Evolutionary conservation across 1,139 yeast species (phyloP).

Genomic region (Trichomonascaceae sp.): DNA sequence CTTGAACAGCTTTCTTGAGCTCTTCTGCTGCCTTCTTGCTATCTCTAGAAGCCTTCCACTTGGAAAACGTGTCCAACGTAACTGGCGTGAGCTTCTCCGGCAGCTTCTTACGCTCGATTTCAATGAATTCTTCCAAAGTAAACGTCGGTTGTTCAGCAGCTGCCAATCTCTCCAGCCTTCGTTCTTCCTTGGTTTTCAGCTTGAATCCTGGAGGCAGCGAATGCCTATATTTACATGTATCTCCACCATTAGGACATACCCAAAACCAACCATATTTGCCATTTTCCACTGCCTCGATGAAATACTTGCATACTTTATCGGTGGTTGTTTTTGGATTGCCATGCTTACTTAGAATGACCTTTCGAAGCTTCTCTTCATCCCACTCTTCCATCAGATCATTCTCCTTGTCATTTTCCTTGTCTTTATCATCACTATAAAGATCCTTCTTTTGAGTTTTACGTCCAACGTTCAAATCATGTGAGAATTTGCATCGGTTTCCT

Average conservation of each 20-base stretch:
- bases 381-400: constrained; percentile 91
- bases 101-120: constrained; percentile 82
- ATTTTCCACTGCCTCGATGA: constrained; percentile 95
- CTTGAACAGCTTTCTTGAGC: constrained; percentile 40
- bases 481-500: constrained; percentile 88
- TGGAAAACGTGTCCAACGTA: constrained; percentile 70
- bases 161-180: constrained; percentile 80
- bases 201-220: constrained; percentile 97
- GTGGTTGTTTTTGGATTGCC: constrained; percentile 94
- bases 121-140: constrained; percentile 92
- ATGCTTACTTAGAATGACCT: constrained; percentile 82
- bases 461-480: constrained; percentile 82
- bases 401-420: constrained; percentile 61
- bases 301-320: constrained; percentile 87
- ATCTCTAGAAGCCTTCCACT: constrained; percentile 77
- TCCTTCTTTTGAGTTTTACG: constrained; percentile 88
- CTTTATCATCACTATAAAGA: constrained; percentile 83
- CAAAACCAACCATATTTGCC: constrained; percentile 99
- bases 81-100: constrained; percentile 83
- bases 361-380: constrained; percentile 93
- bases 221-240: constrained; percentile 89
- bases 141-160: constrained; percentile 82
- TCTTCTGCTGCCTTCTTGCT: constrained; percentile 50
- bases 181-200: constrained; percentile 92
- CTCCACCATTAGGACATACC: constrained; percentile 94